Evolutionary conservation across 2,329 filamentous ascomycete genomes (phyloP).

Genomic region (Dothistroma pini): DNA sequence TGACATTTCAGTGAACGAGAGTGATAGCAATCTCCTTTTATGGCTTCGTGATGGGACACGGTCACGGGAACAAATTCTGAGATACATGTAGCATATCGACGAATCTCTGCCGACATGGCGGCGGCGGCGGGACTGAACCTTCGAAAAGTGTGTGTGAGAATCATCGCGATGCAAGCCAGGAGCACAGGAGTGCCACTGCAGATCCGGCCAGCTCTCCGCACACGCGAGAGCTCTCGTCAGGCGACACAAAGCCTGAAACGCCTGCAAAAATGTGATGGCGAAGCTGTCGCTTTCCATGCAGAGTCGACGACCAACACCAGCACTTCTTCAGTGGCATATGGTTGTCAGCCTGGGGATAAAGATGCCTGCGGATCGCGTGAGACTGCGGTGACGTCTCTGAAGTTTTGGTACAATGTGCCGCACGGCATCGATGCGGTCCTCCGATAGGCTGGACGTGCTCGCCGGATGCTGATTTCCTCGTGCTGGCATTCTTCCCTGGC

Average conservation of each 20-base stretch:
- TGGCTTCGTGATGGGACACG: not conserved
- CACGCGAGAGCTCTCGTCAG: not conserved
- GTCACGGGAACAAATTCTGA: not conserved
- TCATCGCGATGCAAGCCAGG: conserved; percentile 7
- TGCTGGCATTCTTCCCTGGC: not conserved
- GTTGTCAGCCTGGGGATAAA: conserved; percentile 5
- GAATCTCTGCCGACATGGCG: conserved; percentile 5
- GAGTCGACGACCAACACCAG: not conserved
- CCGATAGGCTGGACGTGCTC: not conserved
- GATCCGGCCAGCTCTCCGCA: conserved; percentile 3
- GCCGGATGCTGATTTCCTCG: not conserved
- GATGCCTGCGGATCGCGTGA: conserved; percentile 3
- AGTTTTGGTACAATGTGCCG: not conserved
- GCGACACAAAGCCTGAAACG: not conserved
- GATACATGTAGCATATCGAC: not conserved
- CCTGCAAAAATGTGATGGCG: not conserved
- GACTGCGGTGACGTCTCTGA: conserved; percentile 11
- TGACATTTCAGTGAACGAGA: not conserved
- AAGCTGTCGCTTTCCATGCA: not conserved
- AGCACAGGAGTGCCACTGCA: not conserved
- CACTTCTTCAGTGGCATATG: conserved; percentile 7
- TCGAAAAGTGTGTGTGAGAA: conserved; percentile 8
- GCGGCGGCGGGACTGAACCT: conserved; percentile 13
- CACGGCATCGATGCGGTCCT: not conserved
- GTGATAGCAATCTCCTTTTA: not conserved